Evolutionary conservation across 2,329 filamentous ascomycete species (phyloP).

Genomic region (Aspergillus nomiae): DNA sequence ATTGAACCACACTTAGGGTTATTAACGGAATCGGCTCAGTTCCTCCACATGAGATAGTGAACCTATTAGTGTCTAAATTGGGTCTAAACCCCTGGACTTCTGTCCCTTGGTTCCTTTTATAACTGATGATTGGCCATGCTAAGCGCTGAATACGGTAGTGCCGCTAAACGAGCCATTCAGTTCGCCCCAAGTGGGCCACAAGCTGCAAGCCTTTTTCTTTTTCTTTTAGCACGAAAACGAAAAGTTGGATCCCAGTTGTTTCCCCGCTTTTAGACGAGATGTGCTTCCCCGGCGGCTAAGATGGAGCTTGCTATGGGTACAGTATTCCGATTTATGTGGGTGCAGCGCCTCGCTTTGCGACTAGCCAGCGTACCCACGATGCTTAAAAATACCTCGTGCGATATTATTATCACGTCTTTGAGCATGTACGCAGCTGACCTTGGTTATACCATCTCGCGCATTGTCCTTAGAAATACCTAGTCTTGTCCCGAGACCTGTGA

Average conservation of each 20-base stretch:
- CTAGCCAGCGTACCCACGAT: background rate
- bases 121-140: background rate
- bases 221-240: background rate
- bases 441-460: background rate
- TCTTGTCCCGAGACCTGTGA: background rate
- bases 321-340: background rate
- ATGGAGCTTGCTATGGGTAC: background rate
- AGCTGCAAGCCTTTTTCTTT: background rate
- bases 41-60: background rate
- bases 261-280: background rate
- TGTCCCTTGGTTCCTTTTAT: background rate
- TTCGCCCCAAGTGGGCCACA: background rate
- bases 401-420: background rate
- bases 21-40: background rate
- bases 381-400: background rate
- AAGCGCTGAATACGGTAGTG: background rate
- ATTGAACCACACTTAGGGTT: background rate
- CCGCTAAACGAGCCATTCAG: background rate
- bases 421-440: background rate
- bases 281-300: background rate
- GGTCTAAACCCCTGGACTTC: background rate
- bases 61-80: background rate
- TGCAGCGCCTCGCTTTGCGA: background rate
- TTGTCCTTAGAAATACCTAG: background rate
- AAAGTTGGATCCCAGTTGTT: background rate